Evolutionary conservation across 2,329 filamentous ascomycete species (phyloP).

Genomic region (Penicillium sp.): DNA sequence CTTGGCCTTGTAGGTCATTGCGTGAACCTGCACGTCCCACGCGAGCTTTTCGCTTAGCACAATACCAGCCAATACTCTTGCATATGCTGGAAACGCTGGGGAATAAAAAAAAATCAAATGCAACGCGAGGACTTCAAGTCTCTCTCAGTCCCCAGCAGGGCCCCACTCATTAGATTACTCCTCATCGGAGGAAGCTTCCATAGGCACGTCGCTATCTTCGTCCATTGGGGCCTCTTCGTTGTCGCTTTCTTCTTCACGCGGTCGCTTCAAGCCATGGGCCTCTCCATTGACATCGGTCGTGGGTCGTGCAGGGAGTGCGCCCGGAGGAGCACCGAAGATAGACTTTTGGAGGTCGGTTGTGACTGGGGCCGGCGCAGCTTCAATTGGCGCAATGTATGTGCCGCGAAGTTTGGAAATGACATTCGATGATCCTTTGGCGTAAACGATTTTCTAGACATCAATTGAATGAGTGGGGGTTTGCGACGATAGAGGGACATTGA

Average conservation of each 20-base stretch:
- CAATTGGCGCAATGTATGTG: constrained; percentile 71
- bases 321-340: constrained; percentile 68
- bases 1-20: constrained; percentile 80
- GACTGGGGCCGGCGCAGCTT: constrained; percentile 51
- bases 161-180: constrained; percentile 46
- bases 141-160: constrained; percentile 14
- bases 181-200: constrained; percentile 72
- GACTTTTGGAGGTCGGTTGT: constrained; percentile 75
- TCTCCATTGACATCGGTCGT: constrained; percentile 47
- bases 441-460: constrained; percentile 72
- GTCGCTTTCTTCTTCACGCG: constrained; percentile 63
- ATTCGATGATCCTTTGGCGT: constrained; percentile 86
- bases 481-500: not conserved
- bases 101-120: constrained; percentile 16
- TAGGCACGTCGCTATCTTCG: constrained; percentile 68
- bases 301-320: constrained; percentile 52
- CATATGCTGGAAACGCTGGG: constrained; percentile 15
- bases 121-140: constrained; percentile 13
- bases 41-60: constrained; percentile 54
- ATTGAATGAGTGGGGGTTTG: constrained; percentile 6
- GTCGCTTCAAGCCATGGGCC: constrained; percentile 65
- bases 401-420: constrained; percentile 89
- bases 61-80: constrained; percentile 22
- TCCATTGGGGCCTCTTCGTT: constrained; percentile 59
- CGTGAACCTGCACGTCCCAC: constrained; percentile 75